Conservation (phyloP, 208 protist species). For the Crithidia mellificae region DNA sequence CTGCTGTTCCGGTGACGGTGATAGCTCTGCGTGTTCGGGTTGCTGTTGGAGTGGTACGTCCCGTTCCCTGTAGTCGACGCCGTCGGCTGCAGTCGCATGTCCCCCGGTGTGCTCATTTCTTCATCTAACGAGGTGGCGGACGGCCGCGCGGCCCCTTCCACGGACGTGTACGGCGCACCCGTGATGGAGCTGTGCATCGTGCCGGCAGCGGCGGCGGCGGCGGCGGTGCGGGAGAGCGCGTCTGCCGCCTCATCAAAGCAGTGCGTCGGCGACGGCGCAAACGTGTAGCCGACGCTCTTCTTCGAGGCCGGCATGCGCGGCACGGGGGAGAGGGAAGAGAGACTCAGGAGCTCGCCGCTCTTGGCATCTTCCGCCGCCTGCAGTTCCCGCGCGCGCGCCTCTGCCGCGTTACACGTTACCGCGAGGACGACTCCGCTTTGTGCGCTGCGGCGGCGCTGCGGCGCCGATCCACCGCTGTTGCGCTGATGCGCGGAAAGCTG, state of each 20-base stretch:
- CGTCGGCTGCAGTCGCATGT: no score
- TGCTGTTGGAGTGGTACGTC: no score
- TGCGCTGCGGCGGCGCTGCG: background rate
- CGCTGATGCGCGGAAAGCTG: background rate
- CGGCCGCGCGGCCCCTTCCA: background rate
- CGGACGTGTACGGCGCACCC: background rate
- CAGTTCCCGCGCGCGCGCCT: conserved; percentile 34
- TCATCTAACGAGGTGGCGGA: conserved; percentile 1
- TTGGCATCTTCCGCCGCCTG: conserved; percentile 16
- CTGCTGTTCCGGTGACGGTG: background rate
- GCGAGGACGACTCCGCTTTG: conserved; percentile 32
- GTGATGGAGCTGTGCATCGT: conserved; percentile 1
- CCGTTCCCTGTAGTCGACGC: no score
- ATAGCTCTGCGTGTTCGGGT: background rate
- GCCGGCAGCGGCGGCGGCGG: background rate
- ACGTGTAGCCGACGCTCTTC: background rate
- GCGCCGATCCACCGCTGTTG: background rate
- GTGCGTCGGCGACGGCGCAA: background rate
- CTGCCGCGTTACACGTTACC: conserved; percentile 47
- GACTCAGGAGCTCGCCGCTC: conserved; percentile 10
- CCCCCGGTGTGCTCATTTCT: conserved; percentile 10
- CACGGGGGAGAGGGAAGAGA: conserved; percentile 7
- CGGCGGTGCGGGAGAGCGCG: background rate
- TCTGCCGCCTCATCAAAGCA: background rate
- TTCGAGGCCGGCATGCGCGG: conserved; percentile 2